These are phyloP conservation scores for Inga oerstediana DNA, from an alignment of 306 rosid species.

Conservation along the genomic window DNA sequence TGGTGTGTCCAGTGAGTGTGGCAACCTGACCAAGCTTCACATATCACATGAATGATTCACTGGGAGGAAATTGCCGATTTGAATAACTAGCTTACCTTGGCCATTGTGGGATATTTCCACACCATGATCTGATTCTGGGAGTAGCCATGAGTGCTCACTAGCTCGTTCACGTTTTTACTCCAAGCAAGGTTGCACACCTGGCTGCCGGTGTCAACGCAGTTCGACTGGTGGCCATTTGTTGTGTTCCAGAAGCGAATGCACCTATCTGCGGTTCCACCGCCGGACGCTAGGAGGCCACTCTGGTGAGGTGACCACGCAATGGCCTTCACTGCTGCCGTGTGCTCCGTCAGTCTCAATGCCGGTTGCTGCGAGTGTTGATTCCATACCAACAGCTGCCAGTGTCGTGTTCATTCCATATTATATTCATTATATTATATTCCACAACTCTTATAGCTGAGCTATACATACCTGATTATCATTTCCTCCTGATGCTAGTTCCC, in stretches of 20 bases:
- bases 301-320: constrained; percentile 99
- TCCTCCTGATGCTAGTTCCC: constrained; percentile 99
- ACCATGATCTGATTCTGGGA: constrained; percentile 96
- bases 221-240: constrained; percentile 87
- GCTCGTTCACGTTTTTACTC: constrained; percentile 96
- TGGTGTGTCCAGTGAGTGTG: constrained; percentile 93
- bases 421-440: not conserved
- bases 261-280: constrained; percentile 99
- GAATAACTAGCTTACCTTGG: constrained; percentile 45
- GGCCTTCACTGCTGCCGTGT: constrained; percentile 98
- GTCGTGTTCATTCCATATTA: not conserved
- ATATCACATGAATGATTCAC: not conserved
- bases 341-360: constrained; percentile 76
- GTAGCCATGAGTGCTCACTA: constrained; percentile 96
- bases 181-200: constrained; percentile 99
- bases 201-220: constrained; percentile 92
- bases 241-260: constrained; percentile 99
- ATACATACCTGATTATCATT: constrained; percentile 89
- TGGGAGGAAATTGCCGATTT: too few relatives aligned
- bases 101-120: constrained; percentile 98
- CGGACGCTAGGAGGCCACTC: constrained; percentile 89
- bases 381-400: constrained; percentile 88
- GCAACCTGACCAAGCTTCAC: constrained; percentile 65
- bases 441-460: not conserved
- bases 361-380: constrained; percentile 97